These are phyloP conservation scores for Pythium angustatum DNA, from an alignment of 352 stramenopile species.

Conservation along the genomic window DNA sequence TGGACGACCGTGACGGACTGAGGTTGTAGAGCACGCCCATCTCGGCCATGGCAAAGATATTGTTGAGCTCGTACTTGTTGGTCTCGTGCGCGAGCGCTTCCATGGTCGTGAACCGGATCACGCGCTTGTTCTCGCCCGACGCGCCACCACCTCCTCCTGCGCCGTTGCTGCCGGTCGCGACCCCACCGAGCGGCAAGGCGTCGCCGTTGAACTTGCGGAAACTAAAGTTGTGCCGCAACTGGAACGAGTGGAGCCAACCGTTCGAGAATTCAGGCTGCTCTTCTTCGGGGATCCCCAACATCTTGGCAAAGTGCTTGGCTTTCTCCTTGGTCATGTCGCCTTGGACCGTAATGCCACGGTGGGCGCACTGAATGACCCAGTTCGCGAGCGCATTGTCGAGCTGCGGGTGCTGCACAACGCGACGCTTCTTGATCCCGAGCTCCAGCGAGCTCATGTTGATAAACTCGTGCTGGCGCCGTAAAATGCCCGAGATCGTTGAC, in stretches of 20 bases:
- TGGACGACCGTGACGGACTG: constrained; percentile 37
- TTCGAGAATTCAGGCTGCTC: constrained; percentile 88
- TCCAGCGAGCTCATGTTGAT: constrained; percentile 84
- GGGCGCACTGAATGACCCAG: constrained; percentile 85
- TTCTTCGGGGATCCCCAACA: constrained; percentile 73
- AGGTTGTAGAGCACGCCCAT: constrained; percentile 75
- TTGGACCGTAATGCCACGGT: constrained; percentile 75
- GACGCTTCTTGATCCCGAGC: constrained; percentile 81
- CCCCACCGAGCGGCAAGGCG: constrained; percentile 19
- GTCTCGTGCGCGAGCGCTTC: constrained; percentile 62
- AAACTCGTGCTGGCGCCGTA: constrained; percentile 82
- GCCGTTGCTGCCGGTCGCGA: constrained; percentile 33
- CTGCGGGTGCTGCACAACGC: constrained; percentile 77
- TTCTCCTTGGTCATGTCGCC: constrained; percentile 87
- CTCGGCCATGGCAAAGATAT: constrained; percentile 81
- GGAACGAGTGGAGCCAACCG: constrained; percentile 85
- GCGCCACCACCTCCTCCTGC: too few species aligned
- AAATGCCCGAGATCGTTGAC: constrained; percentile 82
- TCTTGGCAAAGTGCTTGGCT: constrained; percentile 80
- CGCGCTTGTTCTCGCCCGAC: constrained; percentile 40
- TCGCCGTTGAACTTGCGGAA: constrained; percentile 84
- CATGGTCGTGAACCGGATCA: constrained; percentile 64
- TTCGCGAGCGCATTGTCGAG: constrained; percentile 81
- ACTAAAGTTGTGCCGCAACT: constrained; percentile 83
- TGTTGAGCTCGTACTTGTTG: constrained; percentile 70